Conservation (phyloP, 2,329 filamentous ascomycete species). For the Hypoxylon rubiginosum region DNA sequence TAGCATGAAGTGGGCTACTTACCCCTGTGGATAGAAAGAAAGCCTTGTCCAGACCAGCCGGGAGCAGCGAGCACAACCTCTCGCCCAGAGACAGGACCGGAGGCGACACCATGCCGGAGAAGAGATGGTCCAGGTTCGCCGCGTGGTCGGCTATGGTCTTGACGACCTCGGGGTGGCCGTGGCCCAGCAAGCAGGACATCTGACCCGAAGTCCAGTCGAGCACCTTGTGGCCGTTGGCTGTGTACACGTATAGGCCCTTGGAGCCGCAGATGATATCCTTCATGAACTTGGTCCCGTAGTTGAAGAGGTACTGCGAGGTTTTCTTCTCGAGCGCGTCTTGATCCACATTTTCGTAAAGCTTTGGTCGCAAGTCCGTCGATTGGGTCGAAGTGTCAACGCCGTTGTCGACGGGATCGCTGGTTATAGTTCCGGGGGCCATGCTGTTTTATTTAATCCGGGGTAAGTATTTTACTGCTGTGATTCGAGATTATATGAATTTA, state of each 20-base stretch:
- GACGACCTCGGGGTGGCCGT: constrained; percentile 70
- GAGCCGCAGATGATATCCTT: constrained; percentile 24
- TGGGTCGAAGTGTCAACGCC: not conserved
- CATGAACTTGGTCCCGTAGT: constrained; percentile 33
- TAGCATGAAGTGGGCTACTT: constrained; percentile 3
- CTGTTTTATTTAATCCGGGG: not conserved
- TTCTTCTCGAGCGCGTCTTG: constrained; percentile 24
- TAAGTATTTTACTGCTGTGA: not conserved
- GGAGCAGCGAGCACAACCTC: constrained; percentile 63
- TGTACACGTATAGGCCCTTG: constrained; percentile 30
- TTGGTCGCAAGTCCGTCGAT: not conserved
- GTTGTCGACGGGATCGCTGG: not conserved
- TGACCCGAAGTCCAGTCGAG: constrained; percentile 73
- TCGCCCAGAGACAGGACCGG: constrained; percentile 69
- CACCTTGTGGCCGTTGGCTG: constrained; percentile 51
- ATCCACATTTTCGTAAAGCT: constrained; percentile 27
- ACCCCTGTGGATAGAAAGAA: constrained; percentile 71
- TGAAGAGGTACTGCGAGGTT: constrained; percentile 31
- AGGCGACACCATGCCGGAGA: constrained; percentile 69
- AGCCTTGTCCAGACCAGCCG: constrained; percentile 64
- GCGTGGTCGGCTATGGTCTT: constrained; percentile 64
- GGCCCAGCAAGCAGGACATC: constrained; percentile 71
- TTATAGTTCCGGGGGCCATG: constrained; percentile 13
- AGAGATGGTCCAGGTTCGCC: constrained; percentile 68
- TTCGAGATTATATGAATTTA: not conserved